Percentiles rank a stretch among this genome's conserved stretches.
Evolutionary conservation across 1,139 yeast species (phyloP).

Genomic region (Trichomonascaceae sp.): DNA sequence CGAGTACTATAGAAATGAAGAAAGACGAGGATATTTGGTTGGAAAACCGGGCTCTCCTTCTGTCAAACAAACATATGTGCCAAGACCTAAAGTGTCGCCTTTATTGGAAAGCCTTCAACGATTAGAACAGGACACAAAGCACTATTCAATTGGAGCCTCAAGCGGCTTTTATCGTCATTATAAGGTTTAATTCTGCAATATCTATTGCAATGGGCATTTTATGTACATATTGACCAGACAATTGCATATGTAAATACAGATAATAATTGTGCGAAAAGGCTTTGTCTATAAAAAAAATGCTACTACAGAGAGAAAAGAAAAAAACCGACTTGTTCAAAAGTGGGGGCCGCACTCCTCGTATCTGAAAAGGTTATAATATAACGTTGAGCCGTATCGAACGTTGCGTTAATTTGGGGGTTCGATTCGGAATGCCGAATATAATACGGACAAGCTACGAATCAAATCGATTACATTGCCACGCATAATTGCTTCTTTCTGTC

Average conservation of each 20-base stretch:
- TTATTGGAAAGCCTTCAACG: conserved; percentile 7
- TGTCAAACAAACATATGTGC: conserved; percentile 26
- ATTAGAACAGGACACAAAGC: conserved; percentile 3
- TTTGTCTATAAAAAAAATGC: neutral
- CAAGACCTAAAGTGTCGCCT: conserved; percentile 17
- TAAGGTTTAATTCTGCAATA: neutral
- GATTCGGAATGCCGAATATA: too few species aligned
- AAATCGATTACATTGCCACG: too few species aligned
- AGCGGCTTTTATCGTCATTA: conserved; percentile 7
- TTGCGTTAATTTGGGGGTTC: too few species aligned
- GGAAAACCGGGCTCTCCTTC: conserved; percentile 32
- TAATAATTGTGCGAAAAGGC: neutral
- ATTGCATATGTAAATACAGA: neutral
- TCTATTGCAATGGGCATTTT: neutral
- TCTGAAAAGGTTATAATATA: too few species aligned
- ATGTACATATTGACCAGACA: neutral
- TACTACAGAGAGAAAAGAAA: too few species aligned
- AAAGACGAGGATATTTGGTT: conserved; percentile 68
- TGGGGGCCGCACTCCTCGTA: too few species aligned
- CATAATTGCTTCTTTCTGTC: too few species aligned
- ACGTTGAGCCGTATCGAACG: too few species aligned
- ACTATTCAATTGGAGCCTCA: conserved; percentile 4
- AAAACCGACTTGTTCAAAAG: too few species aligned
- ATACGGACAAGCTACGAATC: too few species aligned
- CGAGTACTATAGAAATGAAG: conserved; percentile 65